Percentiles rank a stretch among this genome's conserved stretches.
phyloP scores from a whole-genome alignment of 2,329 filamentous ascomycete genomes.

The Penicillium sp. region DNA sequence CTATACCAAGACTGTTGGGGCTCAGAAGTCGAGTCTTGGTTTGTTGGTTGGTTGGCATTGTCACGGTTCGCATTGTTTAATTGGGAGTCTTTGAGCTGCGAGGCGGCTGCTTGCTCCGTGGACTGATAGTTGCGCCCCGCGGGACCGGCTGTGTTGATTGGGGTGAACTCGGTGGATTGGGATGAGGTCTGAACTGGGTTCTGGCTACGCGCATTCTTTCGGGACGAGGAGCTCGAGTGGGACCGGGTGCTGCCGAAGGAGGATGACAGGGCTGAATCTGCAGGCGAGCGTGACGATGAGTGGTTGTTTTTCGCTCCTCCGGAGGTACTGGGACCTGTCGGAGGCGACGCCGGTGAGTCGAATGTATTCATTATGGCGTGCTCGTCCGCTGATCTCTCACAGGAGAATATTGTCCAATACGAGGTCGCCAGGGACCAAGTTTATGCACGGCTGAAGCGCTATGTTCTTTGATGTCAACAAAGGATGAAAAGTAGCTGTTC shows the following conservation, averaged over 20 bases:
- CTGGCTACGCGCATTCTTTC: slow-evolving; percentile 18
- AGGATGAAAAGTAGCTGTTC: not conserved
- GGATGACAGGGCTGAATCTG: slow-evolving; percentile 26
- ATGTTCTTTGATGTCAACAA: not conserved
- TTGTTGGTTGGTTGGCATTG: slow-evolving; percentile 6
- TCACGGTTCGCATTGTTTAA: not conserved
- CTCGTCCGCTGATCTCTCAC: slow-evolving; percentile 20
- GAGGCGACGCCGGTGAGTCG: slow-evolving; percentile 29
- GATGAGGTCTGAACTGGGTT: slow-evolving; percentile 14
- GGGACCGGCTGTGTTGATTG: slow-evolving; percentile 29
- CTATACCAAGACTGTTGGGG: slow-evolving; percentile 47
- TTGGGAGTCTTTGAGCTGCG: not conserved
- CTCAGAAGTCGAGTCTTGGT: slow-evolving; percentile 13
- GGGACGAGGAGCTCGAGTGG: slow-evolving; percentile 24
- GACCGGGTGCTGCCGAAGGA: slow-evolving; percentile 25
- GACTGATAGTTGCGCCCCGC: slow-evolving; percentile 35
- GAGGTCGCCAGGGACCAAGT: not conserved
- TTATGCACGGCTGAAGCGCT: slow-evolving; percentile 14
- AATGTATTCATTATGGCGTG: slow-evolving; percentile 39
- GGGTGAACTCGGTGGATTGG: slow-evolving; percentile 32
- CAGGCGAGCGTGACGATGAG: slow-evolving; percentile 23
- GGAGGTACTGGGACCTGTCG: slow-evolving; percentile 16
- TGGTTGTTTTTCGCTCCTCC: slow-evolving; percentile 17
- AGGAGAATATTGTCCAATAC: slow-evolving; percentile 16
- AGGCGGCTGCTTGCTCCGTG: slow-evolving; percentile 17